Conservation (phyloP, 805 yeast species). For the Ogataea kodamae region DNA sequence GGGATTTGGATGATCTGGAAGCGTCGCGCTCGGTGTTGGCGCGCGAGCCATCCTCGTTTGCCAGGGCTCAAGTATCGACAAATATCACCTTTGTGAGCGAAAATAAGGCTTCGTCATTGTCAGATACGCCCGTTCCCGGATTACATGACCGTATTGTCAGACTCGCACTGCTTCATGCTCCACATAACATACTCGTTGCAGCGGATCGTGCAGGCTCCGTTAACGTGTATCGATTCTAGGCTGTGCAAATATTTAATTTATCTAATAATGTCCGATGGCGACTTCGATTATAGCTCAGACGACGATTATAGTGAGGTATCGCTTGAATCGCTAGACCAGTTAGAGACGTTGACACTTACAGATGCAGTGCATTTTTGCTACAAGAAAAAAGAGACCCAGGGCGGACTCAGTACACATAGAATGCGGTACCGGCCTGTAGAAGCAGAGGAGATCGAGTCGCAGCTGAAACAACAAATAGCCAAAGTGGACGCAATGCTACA, state of each 20-base stretch:
- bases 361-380: conserved; percentile 19
- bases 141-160: conserved; percentile 53
- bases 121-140: conserved; percentile 3
- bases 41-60: conserved; percentile 18
- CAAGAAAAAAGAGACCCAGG: conserved; percentile 17
- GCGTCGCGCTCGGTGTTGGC: conserved; percentile 32
- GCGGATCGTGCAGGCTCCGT: conserved; percentile 67
- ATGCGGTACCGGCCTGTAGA: conserved; percentile 28
- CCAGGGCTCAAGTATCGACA: conserved; percentile 37
- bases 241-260: conserved; percentile 6
- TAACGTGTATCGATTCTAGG: conserved; percentile 45
- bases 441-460: conserved; percentile 32
- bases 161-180: conserved; percentile 43
- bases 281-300: conserved; percentile 27
- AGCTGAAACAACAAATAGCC: conserved; percentile 28
- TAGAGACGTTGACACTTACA: conserved; percentile 3
- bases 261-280: conserved; percentile 12
- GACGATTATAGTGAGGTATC: conserved; percentile 19
- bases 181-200: conserved; percentile 58
- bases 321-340: conserved; percentile 13
- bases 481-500: conserved; percentile 38
- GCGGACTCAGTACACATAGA: conserved; percentile 26
- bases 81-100: conserved; percentile 42
- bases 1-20: conserved; percentile 37
- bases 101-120: conserved; percentile 15